Base-by-base conservation (phyloP, 495 filamentous ascomycete genomes). In the Elasticomyces elasticus region DNA sequence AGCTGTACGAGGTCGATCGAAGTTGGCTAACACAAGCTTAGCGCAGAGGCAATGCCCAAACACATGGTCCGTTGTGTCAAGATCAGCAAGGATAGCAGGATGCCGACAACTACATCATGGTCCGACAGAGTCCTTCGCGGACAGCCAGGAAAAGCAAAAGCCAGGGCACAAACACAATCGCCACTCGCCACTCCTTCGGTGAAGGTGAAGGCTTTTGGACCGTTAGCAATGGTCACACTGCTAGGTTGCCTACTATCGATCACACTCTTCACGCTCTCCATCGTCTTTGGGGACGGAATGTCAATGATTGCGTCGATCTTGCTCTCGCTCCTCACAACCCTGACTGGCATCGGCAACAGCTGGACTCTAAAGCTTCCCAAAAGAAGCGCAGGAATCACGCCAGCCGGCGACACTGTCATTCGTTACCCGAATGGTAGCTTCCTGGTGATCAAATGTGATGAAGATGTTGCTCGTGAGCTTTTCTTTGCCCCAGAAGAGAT, bases 401-500 rank as follows among this genome's bases (percentile, higher is more conserved):
- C 46, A 23, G 57, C 25, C 1, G 69, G 68, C 6, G 64, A 72
- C 46, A 56, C 66, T 7, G 68, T 72, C 3, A 68, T 72, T n/a
- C 58, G 68, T 6, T 69, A 72, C 41, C 65, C 63, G 0, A 70
- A 69, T 42, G 69, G 69, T 43, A 63, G 56, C 51, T 70, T 67
- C 51, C 61, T 70, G 9, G 56, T 72, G 1, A 64, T 72, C 23
- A 54, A 64, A 41, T 72, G 69, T 46, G 49, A 60, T 17, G 69
- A 72, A 51, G 62, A 69, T 5, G 62, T 70, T 13, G 68, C 69
- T 10, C 55, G 69, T 11, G 63, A 69, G 49, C 65, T 72, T 11
- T 72, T 65, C 54, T 72, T 69, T 51, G 66, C 69, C 4, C 68
- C 68, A n/a, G 72, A 74, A 51, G 64, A 68, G 20, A 71, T 74